Evolutionary conservation across 1,284 basidiomycete species (phyloP).

Genomic region (Malassezia vespertilionis): DNA sequence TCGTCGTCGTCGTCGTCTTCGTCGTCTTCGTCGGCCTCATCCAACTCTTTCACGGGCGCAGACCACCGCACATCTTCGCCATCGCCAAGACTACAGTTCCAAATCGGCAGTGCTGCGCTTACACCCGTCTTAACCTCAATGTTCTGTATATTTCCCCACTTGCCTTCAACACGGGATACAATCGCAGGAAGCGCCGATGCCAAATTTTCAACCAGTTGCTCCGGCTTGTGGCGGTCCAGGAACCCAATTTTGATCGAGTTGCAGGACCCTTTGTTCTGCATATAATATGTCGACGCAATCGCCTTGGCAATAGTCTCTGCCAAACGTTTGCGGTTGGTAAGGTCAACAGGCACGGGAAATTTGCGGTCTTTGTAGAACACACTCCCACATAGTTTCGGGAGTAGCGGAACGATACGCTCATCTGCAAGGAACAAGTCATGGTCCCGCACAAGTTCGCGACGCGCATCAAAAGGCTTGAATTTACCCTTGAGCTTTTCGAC

Average conservation of each 20-base stretch:
- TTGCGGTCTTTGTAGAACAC: conserved; percentile 92
- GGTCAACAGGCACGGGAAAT: conserved; percentile 76
- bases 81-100: conserved; percentile 62
- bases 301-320: conserved; percentile 81
- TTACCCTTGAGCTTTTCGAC: conserved; percentile 51
- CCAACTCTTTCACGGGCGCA: conserved; percentile 1
- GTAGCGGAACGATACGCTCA: conserved; percentile 71
- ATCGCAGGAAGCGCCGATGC: conserved; percentile 67
- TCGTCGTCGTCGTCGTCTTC: conserved; percentile 7
- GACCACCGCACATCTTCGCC: conserved; percentile 16
- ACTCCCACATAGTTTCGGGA: conserved; percentile 75
- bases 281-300: conserved; percentile 82
- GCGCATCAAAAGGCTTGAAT: conserved; percentile 63
- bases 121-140: conserved; percentile 81
- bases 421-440: conserved; percentile 88
- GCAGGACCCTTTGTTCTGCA: conserved; percentile 51
- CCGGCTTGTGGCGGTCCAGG: conserved; percentile 58
- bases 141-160: conserved; percentile 83
- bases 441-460: conserved; percentile 71
- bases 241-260: conserved; percentile 67
- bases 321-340: conserved; percentile 67
- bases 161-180: conserved; percentile 58
- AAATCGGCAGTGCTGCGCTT: conserved; percentile 76
- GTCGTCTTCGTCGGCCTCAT: conserved; percentile 6
- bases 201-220: conserved; percentile 70